phyloP scores from a whole-genome alignment of 305 asterid genomes.

The Stenogyne calaminthoides region DNA sequence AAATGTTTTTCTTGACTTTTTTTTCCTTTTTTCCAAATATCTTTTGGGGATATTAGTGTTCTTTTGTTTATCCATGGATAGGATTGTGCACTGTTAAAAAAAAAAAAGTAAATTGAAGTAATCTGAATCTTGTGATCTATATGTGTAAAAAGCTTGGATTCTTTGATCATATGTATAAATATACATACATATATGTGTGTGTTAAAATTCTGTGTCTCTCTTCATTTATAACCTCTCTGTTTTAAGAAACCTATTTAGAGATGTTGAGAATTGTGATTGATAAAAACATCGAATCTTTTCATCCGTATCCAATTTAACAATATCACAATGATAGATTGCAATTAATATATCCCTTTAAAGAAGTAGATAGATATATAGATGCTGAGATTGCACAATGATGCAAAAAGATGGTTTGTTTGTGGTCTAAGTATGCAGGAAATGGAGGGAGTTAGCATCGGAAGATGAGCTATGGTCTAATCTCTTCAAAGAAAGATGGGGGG shows the following conservation, averaged over 20 bases:
- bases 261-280: background rate
- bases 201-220: constrained; percentile 2
- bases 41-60: background rate
- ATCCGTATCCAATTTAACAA: no score
- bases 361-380: no score
- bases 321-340: no score
- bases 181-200: background rate
- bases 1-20: background rate
- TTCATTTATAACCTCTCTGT: background rate
- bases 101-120: background rate
- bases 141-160: constrained; percentile 12
- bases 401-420: constrained; percentile 24
- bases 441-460: constrained; percentile 65
- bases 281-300: no score
- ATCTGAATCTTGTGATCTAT: constrained; percentile 9
- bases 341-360: no score
- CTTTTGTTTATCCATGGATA: background rate
- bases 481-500: constrained; percentile 75
- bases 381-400: background rate
- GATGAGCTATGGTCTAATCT: constrained; percentile 61
- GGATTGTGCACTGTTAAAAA: no score
- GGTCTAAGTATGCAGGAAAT: constrained; percentile 79
- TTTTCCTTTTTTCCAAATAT: background rate
- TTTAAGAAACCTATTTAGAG: background rate
- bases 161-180: background rate